Base-by-base conservation (phyloP, 2,329 filamentous ascomycete genomes). In the Coniella vitis region DNA sequence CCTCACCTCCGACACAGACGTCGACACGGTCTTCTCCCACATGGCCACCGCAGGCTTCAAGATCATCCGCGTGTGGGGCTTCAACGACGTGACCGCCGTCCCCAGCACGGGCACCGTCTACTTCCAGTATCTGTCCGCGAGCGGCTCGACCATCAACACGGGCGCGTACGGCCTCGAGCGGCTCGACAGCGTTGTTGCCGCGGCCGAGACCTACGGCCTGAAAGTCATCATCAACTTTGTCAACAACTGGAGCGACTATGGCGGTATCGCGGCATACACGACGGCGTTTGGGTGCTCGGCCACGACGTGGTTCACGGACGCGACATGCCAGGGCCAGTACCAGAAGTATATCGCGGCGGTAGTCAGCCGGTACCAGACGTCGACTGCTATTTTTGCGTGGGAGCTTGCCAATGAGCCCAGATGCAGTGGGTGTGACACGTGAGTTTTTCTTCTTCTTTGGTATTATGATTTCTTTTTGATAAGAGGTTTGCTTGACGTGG, bases 171-270 rank as follows among this genome's bases (percentile, higher is more conserved):
- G 83, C 1, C 72, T 86, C 2, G 72, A 81, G 62, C 74, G 78
- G 16, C 73, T 86, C 5, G 83, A 86, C 56, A 78, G 77, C 42
- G 79, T 85, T 1, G 80, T 86, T 41, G 61, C 71, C 20, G 69
- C 75, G 0, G 81, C 81, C 2, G 79, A 82, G 63, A 67, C 69
- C 38, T 69, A 76, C 47, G 76, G 75, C 4, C 70, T 85, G 57
- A 83, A 83, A 61, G 65, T 85, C 13, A 81, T 85, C 54, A 75
- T 82, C 60, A 76, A 79, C 56, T 79, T 83, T 32, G 78, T 84
- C 39, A 86, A 86, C 63, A 81, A 85, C 64, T 86, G 81, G 80
- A 68, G 68, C 37, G 82, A 85, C 57, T 84, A 82, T 29, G 83
- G 81, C 16, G 82, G 83, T 29, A 85, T 85, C 60, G 67, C 69